A percentile compares a stretch with the other conserved stretches of the same genome.
Conservation (phyloP, 768 basidiomycete genomes). For the Gyrodon lividus region DNA sequence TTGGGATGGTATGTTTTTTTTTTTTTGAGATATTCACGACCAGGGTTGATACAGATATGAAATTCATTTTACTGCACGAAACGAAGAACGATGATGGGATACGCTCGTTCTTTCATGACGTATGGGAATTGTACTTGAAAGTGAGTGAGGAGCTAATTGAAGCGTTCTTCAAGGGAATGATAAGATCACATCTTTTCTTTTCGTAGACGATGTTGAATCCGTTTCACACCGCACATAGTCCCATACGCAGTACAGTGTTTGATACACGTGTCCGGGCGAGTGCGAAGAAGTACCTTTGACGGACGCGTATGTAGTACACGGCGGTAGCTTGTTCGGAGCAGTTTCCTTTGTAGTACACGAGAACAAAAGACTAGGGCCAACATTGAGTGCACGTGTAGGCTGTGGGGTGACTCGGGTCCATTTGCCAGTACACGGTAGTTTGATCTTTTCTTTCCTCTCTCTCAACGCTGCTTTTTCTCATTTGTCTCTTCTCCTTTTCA, state of each 20-base stretch:
- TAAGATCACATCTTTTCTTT: too few species aligned
- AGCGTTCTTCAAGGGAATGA: neutral
- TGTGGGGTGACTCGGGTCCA: neutral
- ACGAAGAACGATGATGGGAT: constrained; percentile 97
- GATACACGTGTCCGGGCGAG: constrained; percentile 81
- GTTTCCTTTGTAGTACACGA: constrained; percentile 17
- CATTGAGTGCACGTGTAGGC: neutral
- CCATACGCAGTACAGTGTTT: constrained; percentile 78
- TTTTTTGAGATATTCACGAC: constrained; percentile 16
- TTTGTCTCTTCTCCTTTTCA: constrained; percentile 14
- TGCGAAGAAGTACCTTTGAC: constrained; percentile 78
- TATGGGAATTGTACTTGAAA: constrained; percentile 98
- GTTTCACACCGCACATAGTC: constrained; percentile 90
- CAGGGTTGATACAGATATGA: constrained; percentile 65
- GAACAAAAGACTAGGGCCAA: neutral
- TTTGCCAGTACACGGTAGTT: too few species aligned
- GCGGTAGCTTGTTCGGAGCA: constrained; percentile 16
- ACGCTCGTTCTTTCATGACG: constrained; percentile 85
- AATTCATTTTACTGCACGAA: constrained; percentile 93
- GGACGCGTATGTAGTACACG: constrained; percentile 5
- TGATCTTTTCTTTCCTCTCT: too few species aligned
- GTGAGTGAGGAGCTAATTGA: constrained; percentile 42
- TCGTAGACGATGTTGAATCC: constrained; percentile 89
- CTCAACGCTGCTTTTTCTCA: constrained; percentile 34
- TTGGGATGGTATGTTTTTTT: neutral